These are phyloP conservation scores for Beauveria sp. DNA, from an alignment of 2,329 filamentous ascomycete genomes.

Conservation along the genomic window DNA sequence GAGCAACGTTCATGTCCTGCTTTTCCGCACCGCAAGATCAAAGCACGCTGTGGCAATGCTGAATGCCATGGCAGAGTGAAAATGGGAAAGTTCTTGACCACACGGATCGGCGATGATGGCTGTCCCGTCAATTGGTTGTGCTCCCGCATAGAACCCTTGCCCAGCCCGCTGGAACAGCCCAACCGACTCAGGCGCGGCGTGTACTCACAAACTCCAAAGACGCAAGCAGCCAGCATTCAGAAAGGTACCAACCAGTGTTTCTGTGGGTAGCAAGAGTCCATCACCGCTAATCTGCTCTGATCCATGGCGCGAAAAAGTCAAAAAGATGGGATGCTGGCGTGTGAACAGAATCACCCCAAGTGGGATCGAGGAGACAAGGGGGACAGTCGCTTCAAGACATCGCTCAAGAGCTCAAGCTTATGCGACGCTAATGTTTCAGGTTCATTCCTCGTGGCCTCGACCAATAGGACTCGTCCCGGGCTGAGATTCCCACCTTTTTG, in stretches of 20 bases:
- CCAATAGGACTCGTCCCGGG: slow-evolving; percentile 10
- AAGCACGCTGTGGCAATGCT: not conserved
- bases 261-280: not conserved
- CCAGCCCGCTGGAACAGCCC: not conserved
- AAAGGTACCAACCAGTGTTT: too few species aligned
- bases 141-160: not conserved
- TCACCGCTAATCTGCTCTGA: not conserved
- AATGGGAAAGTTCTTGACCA: not conserved
- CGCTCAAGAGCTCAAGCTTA: not conserved
- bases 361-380: not conserved
- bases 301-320: not conserved
- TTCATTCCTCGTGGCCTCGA: slow-evolving; percentile 2
- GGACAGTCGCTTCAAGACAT: not conserved
- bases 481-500: slow-evolving; percentile 4
- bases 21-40: not conserved
- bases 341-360: not conserved
- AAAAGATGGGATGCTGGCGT: not conserved
- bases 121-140: not conserved
- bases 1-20: not conserved
- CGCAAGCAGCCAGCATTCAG: too few species aligned
- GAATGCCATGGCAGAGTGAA: not conserved
- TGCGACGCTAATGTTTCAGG: slow-evolving; percentile 13
- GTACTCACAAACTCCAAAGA: not conserved
- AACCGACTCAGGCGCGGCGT: not conserved
- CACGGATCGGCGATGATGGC: not conserved